Base-by-base conservation (phyloP, 2,329 filamentous ascomycete genomes). In the Sarocladiaceae sp. region DNA sequence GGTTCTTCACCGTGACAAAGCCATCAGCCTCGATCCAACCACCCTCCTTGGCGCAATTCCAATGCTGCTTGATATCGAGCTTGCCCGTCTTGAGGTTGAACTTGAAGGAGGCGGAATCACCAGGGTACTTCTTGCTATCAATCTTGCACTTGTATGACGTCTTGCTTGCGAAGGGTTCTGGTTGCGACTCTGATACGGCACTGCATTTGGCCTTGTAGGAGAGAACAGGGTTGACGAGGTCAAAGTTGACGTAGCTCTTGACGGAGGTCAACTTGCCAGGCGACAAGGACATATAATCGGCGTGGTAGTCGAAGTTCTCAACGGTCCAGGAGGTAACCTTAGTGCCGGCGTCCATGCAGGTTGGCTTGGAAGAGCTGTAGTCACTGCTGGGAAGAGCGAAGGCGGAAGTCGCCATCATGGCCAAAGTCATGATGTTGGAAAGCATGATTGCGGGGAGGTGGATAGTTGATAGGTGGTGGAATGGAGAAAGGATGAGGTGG, bases 111-210 rank as follows among this genome's bases (percentile, higher is more conserved):
- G 61, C 59, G 26, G 65, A 60, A 51, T 56, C 51, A 11, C 53
- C 55, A 50, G n/a, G 55, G 23, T 42, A 42, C 33, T 36, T 36
- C 23, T 42, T 42, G 58, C 10, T 62, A 8, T 61, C 59, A 10
- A 61, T 54, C 2, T 58, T 57, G 67, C 78, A 81, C 6, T 61
- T 61, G 66, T 78, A 80, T 12, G 58, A 48, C 35, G 70, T 20
- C 47, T 62, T 71, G 58, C 74, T 77, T 60, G 75, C 77, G 66
- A 78, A 80, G 60, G 77, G 80, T 57, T 77, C 71, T 6, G 48
- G 53, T 3, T 78, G 68, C 63, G 70, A 67, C 55, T 57, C 64
- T 61, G 73, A 78, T 17, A 56, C 12, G 42, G 65, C 74, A 26
- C 55, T 56, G 70, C 77, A 80, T 25, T 50, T 49, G 40, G 66